Evolutionary conservation across 2,329 filamentous ascomycete genomes (phyloP), one percentile per base, ranked within the genome.

Genomic region (Apiospora kogelbergensis): DNA sequence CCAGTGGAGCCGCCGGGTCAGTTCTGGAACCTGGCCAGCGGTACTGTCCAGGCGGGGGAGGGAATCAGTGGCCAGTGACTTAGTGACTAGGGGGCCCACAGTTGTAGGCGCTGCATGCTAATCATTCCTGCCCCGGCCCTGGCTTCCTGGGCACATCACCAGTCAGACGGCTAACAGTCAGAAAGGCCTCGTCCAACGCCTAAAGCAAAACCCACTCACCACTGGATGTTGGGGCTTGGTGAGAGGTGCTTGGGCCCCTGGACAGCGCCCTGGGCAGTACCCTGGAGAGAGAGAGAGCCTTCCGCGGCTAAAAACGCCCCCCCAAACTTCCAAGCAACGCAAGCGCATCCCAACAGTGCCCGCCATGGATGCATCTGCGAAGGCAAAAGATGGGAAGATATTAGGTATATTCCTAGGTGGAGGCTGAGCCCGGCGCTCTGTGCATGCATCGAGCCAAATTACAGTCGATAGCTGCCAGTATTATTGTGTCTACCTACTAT

Each of bases 21-120:
- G 53, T 60, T 37, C 53, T 60, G 53, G 48, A 57, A 57, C 48
- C 48, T 57, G 48, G 48, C 48, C 26, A 57, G 30, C 53, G 53
- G 53, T 60, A 60, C 45, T 57, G 26, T 20, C 15, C 53, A 60
- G 53, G 53, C 53, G 53, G 53, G 30, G 26, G 7, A 30, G 26
- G 53, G 46, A 9, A 37, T 60, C 53, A 60, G 20, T 37, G 30
- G 53, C 53, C 30, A 60, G 15, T 60, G 24, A n/a, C 53, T 6
- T 6, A 17, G 42, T 60, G 22, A 26, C 45, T 17, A n/a, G 30
- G 3, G 30, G 53, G 7, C 17, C 53, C 53, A 60, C 53, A 60
- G 30, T 37, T 60, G 30, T 60, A 60, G 53, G 53, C 53, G 53
- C 53, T 60, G 53, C 53, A 57, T 60, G 53, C 53, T 37, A 60